Evolutionary conservation across 148 eudicot species (phyloP).

Genomic region (Silene conica): DNA sequence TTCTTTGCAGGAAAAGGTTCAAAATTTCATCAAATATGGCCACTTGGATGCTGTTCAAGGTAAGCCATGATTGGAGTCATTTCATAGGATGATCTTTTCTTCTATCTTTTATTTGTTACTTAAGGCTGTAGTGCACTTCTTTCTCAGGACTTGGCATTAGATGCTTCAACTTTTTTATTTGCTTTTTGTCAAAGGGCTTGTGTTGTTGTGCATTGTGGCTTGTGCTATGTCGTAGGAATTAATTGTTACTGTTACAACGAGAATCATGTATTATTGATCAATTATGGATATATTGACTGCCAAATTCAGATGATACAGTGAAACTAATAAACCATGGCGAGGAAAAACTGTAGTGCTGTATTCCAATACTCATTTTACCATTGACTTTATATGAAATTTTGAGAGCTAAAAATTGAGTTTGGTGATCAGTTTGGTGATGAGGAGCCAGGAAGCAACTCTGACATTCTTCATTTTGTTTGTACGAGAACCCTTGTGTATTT

Average conservation of each 20-base stretch:
- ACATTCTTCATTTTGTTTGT: too few relatives aligned
- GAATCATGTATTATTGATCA: neutral
- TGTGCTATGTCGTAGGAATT: neutral
- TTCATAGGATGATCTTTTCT: neutral
- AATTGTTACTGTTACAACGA: neutral
- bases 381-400: too few relatives aligned
- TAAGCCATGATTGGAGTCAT: slow-evolving; percentile 11
- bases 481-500: too few relatives aligned
- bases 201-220: neutral
- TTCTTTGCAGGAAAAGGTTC: slow-evolving; percentile 67
- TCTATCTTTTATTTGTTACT: too few relatives aligned
- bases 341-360: too few relatives aligned
- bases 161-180: neutral
- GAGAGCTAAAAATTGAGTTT: too few relatives aligned
- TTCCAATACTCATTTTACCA: too few relatives aligned
- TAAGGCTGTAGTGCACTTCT: too few relatives aligned
- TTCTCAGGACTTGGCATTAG: neutral
- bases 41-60: slow-evolving; percentile 69
- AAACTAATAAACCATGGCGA: slow-evolving; percentile 21
- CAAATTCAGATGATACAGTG: slow-evolving; percentile 19
- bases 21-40: slow-evolving; percentile 62
- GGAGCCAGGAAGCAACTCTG: too few relatives aligned
- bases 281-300: neutral
- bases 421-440: too few relatives aligned
- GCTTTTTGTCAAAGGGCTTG: neutral